A percentile compares a stretch with the other conserved stretches of the same genome.
Conservation (phyloP, 257 asterid genomes). For the Solanum sejunctum region DNA sequence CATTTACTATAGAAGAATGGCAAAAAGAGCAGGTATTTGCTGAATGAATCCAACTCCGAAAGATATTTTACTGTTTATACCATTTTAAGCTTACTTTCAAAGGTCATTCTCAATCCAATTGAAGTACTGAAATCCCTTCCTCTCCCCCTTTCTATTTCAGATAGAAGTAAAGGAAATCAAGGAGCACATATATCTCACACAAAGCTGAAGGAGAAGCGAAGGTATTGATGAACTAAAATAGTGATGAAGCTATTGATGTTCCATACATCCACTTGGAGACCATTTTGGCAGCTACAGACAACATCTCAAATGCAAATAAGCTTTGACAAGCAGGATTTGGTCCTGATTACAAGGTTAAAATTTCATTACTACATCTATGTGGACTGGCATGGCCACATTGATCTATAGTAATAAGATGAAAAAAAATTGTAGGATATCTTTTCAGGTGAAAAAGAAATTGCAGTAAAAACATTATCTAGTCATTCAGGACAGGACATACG, state of each 20-base stretch:
- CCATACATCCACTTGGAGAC: not conserved
- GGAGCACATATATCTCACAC: not conserved
- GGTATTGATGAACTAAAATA: not conserved
- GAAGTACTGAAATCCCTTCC: not conserved
- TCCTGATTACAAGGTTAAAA: conserved; percentile 1
- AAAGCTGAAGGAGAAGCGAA: not conserved
- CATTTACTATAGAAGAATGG: not conserved
- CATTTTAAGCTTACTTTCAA: not conserved
- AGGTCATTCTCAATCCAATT: not conserved
- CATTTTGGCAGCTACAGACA: not conserved
- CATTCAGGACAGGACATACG: conserved; percentile 5
- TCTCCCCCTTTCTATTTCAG: not conserved
- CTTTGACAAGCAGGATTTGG: conserved; percentile 2
- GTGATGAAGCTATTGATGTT: not conserved
- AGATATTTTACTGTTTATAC: not conserved
- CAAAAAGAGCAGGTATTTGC: not conserved
- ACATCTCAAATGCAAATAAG: not conserved
- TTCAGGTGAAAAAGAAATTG: conserved; percentile 2
- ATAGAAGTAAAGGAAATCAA: not conserved
- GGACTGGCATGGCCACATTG: not conserved
- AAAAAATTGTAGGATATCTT: conserved; percentile 1
- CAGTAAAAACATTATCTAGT: conserved; percentile 18
- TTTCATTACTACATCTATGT: no score
- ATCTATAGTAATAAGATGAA: not conserved
- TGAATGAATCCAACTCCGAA: not conserved